Percentiles rank a stretch among this genome's conserved stretches.
phyloP scores from a whole-genome alignment of 2,329 filamentous ascomycete genomes.

The Colletotrichum aenigma region DNA sequence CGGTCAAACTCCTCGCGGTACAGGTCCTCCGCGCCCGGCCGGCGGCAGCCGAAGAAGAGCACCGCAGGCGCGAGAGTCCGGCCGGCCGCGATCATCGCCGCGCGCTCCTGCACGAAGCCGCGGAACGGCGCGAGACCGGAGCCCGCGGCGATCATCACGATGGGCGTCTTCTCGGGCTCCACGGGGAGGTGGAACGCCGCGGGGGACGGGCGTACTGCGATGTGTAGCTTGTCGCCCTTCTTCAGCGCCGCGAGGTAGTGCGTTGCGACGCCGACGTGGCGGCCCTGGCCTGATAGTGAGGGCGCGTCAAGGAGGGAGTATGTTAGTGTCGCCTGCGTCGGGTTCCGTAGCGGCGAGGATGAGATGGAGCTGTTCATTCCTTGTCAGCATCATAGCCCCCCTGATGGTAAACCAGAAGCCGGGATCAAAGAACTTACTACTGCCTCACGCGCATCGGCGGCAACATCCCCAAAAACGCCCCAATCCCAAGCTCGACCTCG shows the following conservation, averaged over 20 bases:
- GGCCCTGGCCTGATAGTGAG: constrained; percentile 51
- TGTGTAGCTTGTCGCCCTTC: constrained; percentile 45
- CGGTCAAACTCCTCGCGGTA: constrained; percentile 46
- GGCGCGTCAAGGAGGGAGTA: constrained; percentile 63
- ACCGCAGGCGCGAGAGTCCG: constrained; percentile 36
- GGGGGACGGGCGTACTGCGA: constrained; percentile 53
- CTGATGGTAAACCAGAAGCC: neutral
- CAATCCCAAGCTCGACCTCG: constrained; percentile 57
- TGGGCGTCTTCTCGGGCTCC: constrained; percentile 38
- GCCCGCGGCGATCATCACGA: constrained; percentile 45
- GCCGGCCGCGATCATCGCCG: constrained; percentile 51
- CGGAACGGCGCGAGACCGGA: constrained; percentile 39
- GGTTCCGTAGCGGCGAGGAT: constrained; percentile 66
- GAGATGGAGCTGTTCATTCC: constrained; percentile 60
- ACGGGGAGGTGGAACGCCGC: constrained; percentile 46
- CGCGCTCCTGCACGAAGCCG: constrained; percentile 24
- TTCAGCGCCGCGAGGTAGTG: constrained; percentile 60
- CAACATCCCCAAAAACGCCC: constrained; percentile 65
- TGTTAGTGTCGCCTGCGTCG: constrained; percentile 62
- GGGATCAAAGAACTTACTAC: constrained; percentile 25
- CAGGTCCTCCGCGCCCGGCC: constrained; percentile 44
- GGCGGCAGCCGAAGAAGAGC: constrained; percentile 55
- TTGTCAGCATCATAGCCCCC: neutral
- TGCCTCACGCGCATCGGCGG: constrained; percentile 59
- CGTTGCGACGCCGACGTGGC: constrained; percentile 64